Evolutionary conservation across 345 rosid species (phyloP), one percentile per base, ranked within the genome.

Genomic region (Fremontodendron californicum): DNA sequence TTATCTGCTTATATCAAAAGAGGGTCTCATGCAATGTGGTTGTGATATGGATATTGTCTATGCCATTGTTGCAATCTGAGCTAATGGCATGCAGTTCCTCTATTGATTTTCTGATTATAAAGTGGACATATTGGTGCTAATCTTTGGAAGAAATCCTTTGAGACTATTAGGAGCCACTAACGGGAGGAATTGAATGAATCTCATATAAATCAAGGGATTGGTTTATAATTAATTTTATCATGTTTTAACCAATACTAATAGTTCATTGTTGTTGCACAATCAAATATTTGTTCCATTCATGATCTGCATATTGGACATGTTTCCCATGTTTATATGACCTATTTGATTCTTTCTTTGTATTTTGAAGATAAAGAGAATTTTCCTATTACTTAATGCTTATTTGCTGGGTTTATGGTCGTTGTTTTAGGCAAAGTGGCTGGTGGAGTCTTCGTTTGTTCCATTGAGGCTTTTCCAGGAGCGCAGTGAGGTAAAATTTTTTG

Each of bases 391-490:
- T n/a, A n/a, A n/a, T n/a, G 62, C 21, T 43, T 13, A 67, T 29
- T 58, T 35, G 63, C 60, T 67, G 51, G 27, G 15, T 9, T 40
- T 60, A 31, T 55, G 35, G 3, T 21, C 42, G 27, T 62, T 60
- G 40, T 51, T 85, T 54, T 75, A 96, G 99, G 99, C 97, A 69
- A 96, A 92, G 78, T 96, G 95, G 95, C 85, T 96, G 71, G 95
- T 91, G 74, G 99, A 96, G 76, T 96, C 97, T 81, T 81, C 89
- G 13, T 75, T 91, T 77, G 97, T 91, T 45, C 93, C 99, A 31
- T 80, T 92, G 79, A 91, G 97, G 85, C 87, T 91, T 82, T 94
- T 96, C 81, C 99, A 96, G 48, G 98, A 96, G 83, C 97, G 97
- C 4, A 91, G 97, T 73, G 99, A 94, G 94, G 99, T 90, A 76